Evolutionary conservation across 805 yeast genomes (phyloP), one percentile per base, ranked within the genome.

Genomic region (Starmerella sp.): DNA sequence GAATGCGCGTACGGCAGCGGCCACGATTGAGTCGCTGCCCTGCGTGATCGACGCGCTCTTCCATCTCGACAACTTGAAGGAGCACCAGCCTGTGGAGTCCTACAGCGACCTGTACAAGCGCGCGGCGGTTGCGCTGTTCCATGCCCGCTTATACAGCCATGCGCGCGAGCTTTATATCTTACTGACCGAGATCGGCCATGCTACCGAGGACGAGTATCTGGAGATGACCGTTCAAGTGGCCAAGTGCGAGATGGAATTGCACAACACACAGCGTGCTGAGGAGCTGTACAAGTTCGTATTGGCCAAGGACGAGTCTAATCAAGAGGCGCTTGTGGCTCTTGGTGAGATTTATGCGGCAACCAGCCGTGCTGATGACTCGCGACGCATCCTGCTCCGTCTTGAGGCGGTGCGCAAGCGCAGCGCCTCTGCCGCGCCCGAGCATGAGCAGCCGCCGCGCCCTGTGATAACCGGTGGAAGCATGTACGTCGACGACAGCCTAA

Each of bases 71-170:
- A 77, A 77, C 57, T 70, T 90, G 11, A 67, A 80, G 45, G 76
- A 76, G 39, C 81, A 79, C 44, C 79, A 77, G 35, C 76, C 81
- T 28, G 54, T 57, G 2, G 74, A 73, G 2, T 86, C 80, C 14
- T 79, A 84, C 35, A 73, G 81, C 2, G 97, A 93, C 71, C 73
- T 91, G 52, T 84, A 76, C 62, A 73, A 75, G 59, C 86, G 83
- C 37, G 91, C 91, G 2, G 98, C 95, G 0, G 74, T 77, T 39
- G 82, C 82, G 6, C 70, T 89, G 22, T 86, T 84, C 55, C 80
- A 78, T 17, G 78, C 80, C 44, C 89, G 87, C 5, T 71, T 79
- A 48, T 84, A 78, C 64, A 76, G 77, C n/a, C 90, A 84, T 50
- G 97, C 97, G 0, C 72, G 89, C 29, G 77, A 77, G 37, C 83